Base-by-base conservation (phyloP, 2,329 filamentous ascomycete genomes). In the Penicillium expansum region DNA sequence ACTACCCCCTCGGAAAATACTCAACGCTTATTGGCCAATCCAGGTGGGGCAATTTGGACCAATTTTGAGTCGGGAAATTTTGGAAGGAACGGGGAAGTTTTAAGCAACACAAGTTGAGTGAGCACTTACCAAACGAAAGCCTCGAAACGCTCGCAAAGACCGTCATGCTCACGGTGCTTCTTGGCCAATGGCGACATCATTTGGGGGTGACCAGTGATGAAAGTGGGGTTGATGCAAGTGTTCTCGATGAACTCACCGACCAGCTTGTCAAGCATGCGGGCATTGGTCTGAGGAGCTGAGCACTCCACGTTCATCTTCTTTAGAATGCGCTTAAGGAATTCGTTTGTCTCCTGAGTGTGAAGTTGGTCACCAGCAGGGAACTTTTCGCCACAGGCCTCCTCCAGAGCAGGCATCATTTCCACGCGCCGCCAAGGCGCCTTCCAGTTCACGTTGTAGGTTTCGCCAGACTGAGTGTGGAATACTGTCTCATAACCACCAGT, bases 131-230 rank as follows among this genome's bases (percentile, higher is more conserved):
- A 92, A 44, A 97, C 94, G 66, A 99, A 99, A 11, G 91, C 92
- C 79, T 99, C 94, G 76, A 97, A 97, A 54, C 94, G 90, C 81
- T 99, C 94, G 74, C 92, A 97, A 33, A 99, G 84, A 69, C 93
- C 94, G 52, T 88, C 83, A 61, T 86, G 85, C 45, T 82, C 78
- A 64, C 94, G 90, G 77, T 97, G 91, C 76, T 92, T 92, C 83
- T 99, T 99, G 81, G 94, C 94, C 18, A 99, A 83, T 9, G 94
- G 94, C 16, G 90, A 94, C 93, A 97, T 95, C 83, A 92, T 88
- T 71, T 89, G 83, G 7, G 84, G 82, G 76, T 96, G 91, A n/a
- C 89, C 90, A 7, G 82, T 88, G 74, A 95, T 94, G 79, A 94
- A 94, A 42, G 90, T 96, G 2, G 94, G 93, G 82, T 93, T 96